These are phyloP conservation scores for Solanum dulcamara DNA, from an alignment of 257 asterid species.

Conservation along the genomic window DNA sequence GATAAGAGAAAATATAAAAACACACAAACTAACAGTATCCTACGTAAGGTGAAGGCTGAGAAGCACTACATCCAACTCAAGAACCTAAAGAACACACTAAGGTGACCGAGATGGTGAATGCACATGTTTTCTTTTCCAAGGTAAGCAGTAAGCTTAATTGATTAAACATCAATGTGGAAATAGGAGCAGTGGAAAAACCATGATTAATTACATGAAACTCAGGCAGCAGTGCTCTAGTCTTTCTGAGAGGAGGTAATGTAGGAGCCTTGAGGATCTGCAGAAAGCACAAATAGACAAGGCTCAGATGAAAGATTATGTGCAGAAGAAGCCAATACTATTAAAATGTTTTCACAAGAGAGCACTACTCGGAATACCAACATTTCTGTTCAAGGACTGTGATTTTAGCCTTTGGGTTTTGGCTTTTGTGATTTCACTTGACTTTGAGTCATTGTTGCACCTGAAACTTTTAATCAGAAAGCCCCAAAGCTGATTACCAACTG, in stretches of 20 bases:
- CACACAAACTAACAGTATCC: background rate
- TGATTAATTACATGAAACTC: slow-evolving; percentile 42
- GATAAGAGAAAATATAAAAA: background rate
- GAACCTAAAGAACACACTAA: slow-evolving; percentile 23
- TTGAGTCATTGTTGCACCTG: slow-evolving; percentile 51
- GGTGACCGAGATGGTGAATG: background rate
- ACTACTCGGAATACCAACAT: slow-evolving; percentile 34
- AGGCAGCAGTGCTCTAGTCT: slow-evolving; percentile 32
- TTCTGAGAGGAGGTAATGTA: slow-evolving; percentile 20
- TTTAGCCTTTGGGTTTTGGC: slow-evolving; percentile 16
- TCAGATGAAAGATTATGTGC: background rate
- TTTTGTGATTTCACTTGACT: slow-evolving; percentile 35
- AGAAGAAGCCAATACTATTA: background rate
- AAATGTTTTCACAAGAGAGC: background rate
- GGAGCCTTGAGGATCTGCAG: slow-evolving; percentile 31
- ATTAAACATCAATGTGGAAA: background rate
- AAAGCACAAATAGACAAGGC: background rate
- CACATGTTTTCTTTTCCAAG: background rate
- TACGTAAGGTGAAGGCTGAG: slow-evolving; percentile 46
- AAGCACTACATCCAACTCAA: slow-evolving; percentile 45
- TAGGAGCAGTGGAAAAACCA: background rate
- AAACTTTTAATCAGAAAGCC: background rate
- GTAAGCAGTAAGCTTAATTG: background rate
- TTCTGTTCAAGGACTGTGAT: slow-evolving; percentile 40
- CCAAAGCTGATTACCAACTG: background rate